A percentile compares a stretch with the other conserved stretches of the same genome.
phyloP scores from a whole-genome alignment of 768 basidiomycete species.

The Cystofilobasidium capitatum region DNA sequence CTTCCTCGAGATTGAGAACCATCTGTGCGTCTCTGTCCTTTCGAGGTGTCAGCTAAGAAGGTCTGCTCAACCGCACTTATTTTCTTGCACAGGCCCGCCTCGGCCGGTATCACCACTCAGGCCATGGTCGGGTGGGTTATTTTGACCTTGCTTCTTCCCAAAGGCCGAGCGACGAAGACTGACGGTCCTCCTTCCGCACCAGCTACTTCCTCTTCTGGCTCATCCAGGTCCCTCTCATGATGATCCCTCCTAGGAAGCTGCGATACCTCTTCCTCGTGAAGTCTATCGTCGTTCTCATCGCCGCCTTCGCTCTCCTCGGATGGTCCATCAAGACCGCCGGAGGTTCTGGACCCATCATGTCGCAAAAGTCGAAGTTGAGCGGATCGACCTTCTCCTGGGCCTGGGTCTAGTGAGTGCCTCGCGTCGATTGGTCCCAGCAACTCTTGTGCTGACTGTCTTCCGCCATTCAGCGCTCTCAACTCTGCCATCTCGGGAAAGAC shows the following conservation, averaged over 20 bases:
- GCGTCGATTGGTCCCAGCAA: not conserved
- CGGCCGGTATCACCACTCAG: not conserved
- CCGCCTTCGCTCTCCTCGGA: conserved; percentile 12
- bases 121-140: not conserved
- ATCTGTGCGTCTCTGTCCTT: not conserved
- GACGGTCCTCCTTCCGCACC: not conserved
- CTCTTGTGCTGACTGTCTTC: not conserved
- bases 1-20: not conserved
- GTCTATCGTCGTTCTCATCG: conserved; percentile 11
- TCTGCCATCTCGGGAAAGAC: conserved; percentile 1
- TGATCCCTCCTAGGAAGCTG: conserved; percentile 18
- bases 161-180: no score
- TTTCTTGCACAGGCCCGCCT: not conserved
- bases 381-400: conserved; percentile 6
- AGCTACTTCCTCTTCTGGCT: conserved; percentile 3
- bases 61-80: no score
- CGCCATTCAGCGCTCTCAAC: not conserved
- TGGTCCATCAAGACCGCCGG: conserved; percentile 11
- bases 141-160: no score
- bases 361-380: not conserved
- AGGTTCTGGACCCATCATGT: not conserved
- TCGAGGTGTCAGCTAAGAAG: not conserved
- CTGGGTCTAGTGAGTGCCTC: conserved; percentile 5
- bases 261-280: conserved; percentile 12
- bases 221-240: conserved; percentile 13